Base-by-base conservation (phyloP, 2,329 filamentous ascomycete genomes). In the Scedosporium dehoogii region DNA sequence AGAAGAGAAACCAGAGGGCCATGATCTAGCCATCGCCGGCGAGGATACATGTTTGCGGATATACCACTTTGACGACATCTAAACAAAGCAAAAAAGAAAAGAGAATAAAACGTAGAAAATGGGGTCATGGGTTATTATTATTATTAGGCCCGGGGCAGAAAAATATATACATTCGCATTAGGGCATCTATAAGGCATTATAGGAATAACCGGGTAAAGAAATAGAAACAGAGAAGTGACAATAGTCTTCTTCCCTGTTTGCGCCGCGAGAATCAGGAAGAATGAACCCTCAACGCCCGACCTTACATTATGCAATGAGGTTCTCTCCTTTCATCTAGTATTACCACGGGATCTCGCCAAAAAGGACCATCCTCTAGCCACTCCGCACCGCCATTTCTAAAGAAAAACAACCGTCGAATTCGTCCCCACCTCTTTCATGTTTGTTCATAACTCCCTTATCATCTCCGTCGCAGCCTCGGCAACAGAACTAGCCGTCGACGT, bases 1-100 rank as follows among this genome's bases (percentile, higher is more conserved):
- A n/a, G 69, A 72, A n/a, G 69, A 72, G 12, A 65, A 71, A 18
- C 70, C 68, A 51, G 64, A 65, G 21, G 59, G 64, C 44, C 68
- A 69, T 46, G 76, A 81, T 66, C 69, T 85, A 27, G 82, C 81
- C 4, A 72, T 85, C 63, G 83, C 83, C 23, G 81, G 85, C 59
- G 85, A 87, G 67, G 85, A 88, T 70, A 78, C 79, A 65, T 85
- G 85, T 51, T 70, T 87, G 58, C 77, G 85, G 66, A 73, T 88
- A 64, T 85, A 85, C 71, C 75, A 76, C 4, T 73, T 82, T 63
- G 66, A 66, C 6, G 64, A 71, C 10, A 48, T 62, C 38, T 58
- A 21, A 42, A 18, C 10, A 27, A 14, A 44, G 6, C 4, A 4
- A 23, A 60, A 23, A 29, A 42, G 33, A 14, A 27, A 41, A 21